Evolutionary conservation across 352 stramenopile genomes (phyloP).

Genomic region (Phytopythium helicoides): DNA sequence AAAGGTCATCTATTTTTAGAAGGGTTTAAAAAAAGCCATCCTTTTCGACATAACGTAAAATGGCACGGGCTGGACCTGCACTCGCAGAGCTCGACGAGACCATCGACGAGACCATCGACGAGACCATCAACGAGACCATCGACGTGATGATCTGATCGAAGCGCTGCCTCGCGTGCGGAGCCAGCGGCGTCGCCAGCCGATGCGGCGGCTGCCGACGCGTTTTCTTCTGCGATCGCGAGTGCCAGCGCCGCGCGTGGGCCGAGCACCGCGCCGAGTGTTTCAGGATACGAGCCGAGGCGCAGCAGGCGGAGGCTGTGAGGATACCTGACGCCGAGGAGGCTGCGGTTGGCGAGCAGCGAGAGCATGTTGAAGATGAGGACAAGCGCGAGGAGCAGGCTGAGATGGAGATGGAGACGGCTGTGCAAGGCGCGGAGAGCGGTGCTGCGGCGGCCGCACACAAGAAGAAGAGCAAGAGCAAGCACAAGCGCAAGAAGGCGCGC

Average conservation of each 20-base stretch:
- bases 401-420: slow-evolving; percentile 14
- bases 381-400: background rate
- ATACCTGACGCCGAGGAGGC: background rate
- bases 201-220: slow-evolving; percentile 68
- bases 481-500: slow-evolving; percentile 65
- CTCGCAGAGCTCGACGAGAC: too few species aligned
- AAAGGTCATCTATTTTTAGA: too few species aligned
- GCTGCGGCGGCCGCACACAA: slow-evolving; percentile 16
- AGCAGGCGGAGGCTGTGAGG: background rate
- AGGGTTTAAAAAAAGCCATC: too few species aligned
- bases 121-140: background rate
- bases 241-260: slow-evolving; percentile 62
- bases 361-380: slow-evolving; percentile 1
- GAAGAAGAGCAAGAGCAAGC: slow-evolving; percentile 77
- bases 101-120: too few species aligned
- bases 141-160: too few species aligned
- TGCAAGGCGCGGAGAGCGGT: background rate
- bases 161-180: slow-evolving; percentile 47
- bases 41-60: too few species aligned
- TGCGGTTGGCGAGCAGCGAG: background rate
- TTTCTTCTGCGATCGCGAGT: slow-evolving; percentile 79
- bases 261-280: slow-evolving; percentile 49
- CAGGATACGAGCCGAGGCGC: background rate
- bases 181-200: slow-evolving; percentile 51
- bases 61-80: too few species aligned